A percentile compares a stretch with the other conserved stretches of the same genome.
Evolutionary conservation across 2,329 filamentous ascomycete species (phyloP).

Genomic region (Paecilomyces variotii): DNA sequence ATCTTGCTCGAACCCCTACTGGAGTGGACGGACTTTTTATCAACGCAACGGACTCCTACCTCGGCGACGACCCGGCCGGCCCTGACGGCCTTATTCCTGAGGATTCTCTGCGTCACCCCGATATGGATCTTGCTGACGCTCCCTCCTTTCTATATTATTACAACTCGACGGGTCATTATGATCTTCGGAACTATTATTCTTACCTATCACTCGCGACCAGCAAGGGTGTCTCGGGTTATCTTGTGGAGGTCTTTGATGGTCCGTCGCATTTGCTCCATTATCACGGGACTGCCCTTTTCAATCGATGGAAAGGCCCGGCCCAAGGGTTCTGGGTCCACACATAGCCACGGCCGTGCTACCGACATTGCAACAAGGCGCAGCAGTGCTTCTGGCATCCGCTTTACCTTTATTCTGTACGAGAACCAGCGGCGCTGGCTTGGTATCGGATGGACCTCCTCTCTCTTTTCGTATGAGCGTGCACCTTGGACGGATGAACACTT

Average conservation of each 20-base stretch:
- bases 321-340: constrained; percentile 19
- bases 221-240: constrained; percentile 74
- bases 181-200: constrained; percentile 76
- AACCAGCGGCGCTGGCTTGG: constrained; percentile 95
- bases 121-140: constrained; percentile 79
- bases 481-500: constrained; percentile 96
- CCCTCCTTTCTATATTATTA: constrained; percentile 76
- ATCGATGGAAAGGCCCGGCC: constrained; percentile 27
- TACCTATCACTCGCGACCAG: constrained; percentile 86
- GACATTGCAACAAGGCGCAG: constrained; percentile 39
- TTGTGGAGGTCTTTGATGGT: constrained; percentile 81
- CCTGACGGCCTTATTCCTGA: constrained; percentile 79
- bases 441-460: constrained; percentile 84
- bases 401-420: constrained; percentile 94
- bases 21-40: constrained; percentile 84
- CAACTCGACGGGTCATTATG: constrained; percentile 75
- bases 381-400: constrained; percentile 70
- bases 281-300: constrained; percentile 73
- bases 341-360: constrained; percentile 39
- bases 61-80: constrained; percentile 86
- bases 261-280: constrained; percentile 57
- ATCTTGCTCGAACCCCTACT: constrained; percentile 83
- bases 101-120: constrained; percentile 79
- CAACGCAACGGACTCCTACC: constrained; percentile 80
- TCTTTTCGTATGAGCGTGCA: constrained; percentile 83